A percentile compares a stretch with the other conserved stretches of the same genome.
Conservation (phyloP, 768 basidiomycete species). For the Krasilnikovozyma curviuscula region DNA sequence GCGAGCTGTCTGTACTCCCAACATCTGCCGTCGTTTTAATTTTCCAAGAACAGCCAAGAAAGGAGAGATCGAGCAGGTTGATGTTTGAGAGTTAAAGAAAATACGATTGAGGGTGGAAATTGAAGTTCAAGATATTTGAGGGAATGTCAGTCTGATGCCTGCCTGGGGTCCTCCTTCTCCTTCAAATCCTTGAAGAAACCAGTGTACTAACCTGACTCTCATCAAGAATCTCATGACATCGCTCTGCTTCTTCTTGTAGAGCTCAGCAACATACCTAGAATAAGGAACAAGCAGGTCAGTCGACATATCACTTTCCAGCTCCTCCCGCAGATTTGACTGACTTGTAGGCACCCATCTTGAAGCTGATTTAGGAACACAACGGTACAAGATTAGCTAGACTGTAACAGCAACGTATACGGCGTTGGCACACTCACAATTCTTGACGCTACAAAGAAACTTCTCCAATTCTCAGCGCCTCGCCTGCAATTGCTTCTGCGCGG, state of each 20-base stretch:
- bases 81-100: background rate
- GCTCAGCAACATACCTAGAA: constrained; percentile 77
- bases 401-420: too few species aligned
- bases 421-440: too few species aligned
- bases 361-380: too few species aligned
- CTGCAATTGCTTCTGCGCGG: too few species aligned
- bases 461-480: too few species aligned
- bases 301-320: background rate
- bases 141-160: background rate
- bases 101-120: background rate
- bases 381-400: too few species aligned
- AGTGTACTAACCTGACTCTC: constrained; percentile 58
- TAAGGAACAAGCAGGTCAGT: background rate
- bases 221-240: constrained; percentile 95
- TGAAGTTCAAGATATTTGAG: background rate
- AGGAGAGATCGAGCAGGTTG: background rate
- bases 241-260: constrained; percentile 86
- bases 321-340: background rate
- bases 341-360: constrained; percentile 26
- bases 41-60: background rate
- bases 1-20: constrained; percentile 98
- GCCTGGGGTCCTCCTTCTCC: too few species aligned
- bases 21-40: too few species aligned
- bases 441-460: too few species aligned
- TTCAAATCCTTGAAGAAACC: background rate